Evolutionary conservation across 176 grass and related monocot species (phyloP).

Genomic region (Stipa capillata): DNA sequence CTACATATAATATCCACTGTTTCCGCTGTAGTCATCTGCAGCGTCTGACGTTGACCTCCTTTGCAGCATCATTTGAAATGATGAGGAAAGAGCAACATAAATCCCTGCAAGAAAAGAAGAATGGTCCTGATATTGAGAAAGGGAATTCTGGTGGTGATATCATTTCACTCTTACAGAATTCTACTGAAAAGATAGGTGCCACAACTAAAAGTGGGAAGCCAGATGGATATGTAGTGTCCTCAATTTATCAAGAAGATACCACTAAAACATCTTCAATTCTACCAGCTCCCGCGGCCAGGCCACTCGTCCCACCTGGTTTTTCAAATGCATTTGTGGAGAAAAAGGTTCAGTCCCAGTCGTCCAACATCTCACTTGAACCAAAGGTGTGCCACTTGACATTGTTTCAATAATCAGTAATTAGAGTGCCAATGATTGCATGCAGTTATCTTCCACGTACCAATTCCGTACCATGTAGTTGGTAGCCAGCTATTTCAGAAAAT

Average conservation of each 20-base stretch:
- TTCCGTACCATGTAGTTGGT: neutral
- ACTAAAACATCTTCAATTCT: conserved; percentile 32
- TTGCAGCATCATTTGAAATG: conserved; percentile 88
- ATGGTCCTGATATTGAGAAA: conserved; percentile 28
- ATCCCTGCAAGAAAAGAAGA: conserved; percentile 78
- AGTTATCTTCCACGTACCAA: neutral
- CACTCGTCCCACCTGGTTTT: conserved; percentile 46
- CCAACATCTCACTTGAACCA: conserved; percentile 35
- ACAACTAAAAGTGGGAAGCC: conserved; percentile 43
- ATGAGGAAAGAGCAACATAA: conserved; percentile 99
- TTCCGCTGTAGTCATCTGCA: neutral
- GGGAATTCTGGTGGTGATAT: conserved; percentile 49
- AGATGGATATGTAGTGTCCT: conserved; percentile 36
- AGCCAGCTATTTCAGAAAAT: no score
- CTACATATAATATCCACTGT: neutral
- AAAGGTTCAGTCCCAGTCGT: conserved; percentile 16
- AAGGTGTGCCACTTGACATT: conserved; percentile 16
- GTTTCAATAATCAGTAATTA: neutral
- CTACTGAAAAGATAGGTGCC: conserved; percentile 27
- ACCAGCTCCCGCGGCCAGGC: conserved; percentile 24
- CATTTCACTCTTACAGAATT: conserved; percentile 50
- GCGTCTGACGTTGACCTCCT: conserved; percentile 13
- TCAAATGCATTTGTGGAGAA: conserved; percentile 43
- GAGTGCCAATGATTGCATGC: neutral
- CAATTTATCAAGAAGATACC: conserved; percentile 25